Conservation (phyloP, 768 basidiomycete species). For the Leccinum obscurum region DNA sequence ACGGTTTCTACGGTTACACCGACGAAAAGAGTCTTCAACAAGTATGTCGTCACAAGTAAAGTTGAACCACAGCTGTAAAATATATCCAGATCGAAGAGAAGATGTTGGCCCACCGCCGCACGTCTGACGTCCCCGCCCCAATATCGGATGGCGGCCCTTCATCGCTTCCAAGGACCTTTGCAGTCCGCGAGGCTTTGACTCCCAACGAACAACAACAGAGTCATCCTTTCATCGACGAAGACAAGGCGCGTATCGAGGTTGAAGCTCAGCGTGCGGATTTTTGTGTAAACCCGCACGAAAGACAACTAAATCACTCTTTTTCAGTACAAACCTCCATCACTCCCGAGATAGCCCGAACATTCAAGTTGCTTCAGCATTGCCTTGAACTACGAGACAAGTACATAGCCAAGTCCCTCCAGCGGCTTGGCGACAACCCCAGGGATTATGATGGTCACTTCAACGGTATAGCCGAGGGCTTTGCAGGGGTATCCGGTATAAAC, state of each 20-base stretch:
- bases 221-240: constrained; percentile 34
- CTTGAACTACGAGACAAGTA: constrained; percentile 95
- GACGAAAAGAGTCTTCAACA: constrained; percentile 79
- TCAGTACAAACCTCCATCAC: constrained; percentile 27
- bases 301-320: constrained; percentile 7
- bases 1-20: constrained; percentile 77
- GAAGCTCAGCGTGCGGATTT: constrained; percentile 33
- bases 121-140: constrained; percentile 48
- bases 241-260: constrained; percentile 33
- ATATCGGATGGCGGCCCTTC: constrained; percentile 24
- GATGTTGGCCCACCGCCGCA: constrained; percentile 61
- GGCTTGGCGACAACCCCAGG: constrained; percentile 91
- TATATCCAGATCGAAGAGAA: constrained; percentile 71
- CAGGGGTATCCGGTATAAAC: constrained; percentile 66
- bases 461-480: constrained; percentile 60
- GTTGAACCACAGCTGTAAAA: constrained; percentile 4
- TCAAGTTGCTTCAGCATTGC: constrained; percentile 77
- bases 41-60: constrained; percentile 41
- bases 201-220: constrained; percentile 21
- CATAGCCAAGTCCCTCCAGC: constrained; percentile 81
- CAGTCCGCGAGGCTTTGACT: constrained; percentile 33
- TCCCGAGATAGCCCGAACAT: constrained; percentile 54
- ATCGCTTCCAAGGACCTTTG: constrained; percentile 41
- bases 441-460: constrained; percentile 83
- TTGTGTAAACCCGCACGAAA: background rate